Conservation (phyloP, 805 yeast genomes). For the Cyberlindnera meyerae region DNA sequence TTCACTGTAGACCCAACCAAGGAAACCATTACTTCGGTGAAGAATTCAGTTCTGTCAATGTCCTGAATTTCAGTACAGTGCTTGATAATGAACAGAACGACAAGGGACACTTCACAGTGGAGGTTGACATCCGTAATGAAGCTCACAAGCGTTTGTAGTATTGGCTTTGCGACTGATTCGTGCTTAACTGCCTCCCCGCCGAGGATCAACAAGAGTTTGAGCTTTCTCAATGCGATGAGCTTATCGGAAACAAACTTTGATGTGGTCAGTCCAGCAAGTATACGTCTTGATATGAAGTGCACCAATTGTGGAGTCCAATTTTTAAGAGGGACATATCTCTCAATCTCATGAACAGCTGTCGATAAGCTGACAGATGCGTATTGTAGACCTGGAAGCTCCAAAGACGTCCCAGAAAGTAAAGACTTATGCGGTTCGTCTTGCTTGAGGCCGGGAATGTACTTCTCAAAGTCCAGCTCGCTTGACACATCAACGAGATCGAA, state of each 20-base stretch:
- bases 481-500: slow-evolving; percentile 38
- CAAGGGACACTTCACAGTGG: slow-evolving; percentile 24
- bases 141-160: slow-evolving; percentile 12
- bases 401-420: slow-evolving; percentile 7
- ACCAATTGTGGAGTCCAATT: slow-evolving; percentile 34
- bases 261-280: slow-evolving; percentile 24
- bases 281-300: slow-evolving; percentile 35
- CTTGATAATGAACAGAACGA: slow-evolving; percentile 24
- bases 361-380: slow-evolving; percentile 12
- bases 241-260: slow-evolving; percentile 25
- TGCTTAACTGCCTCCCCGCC: slow-evolving; percentile 19
- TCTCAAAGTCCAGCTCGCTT: slow-evolving; percentile 22
- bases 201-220: slow-evolving; percentile 33
- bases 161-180: slow-evolving; percentile 19
- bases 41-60: slow-evolving; percentile 1
- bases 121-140: slow-evolving; percentile 19
- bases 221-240: slow-evolving; percentile 28
- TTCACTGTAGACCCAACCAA: slow-evolving; percentile 16
- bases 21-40: slow-evolving; percentile 19
- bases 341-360: slow-evolving; percentile 15
- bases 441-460: slow-evolving; percentile 12
- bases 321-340: slow-evolving; percentile 2
- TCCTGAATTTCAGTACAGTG: slow-evolving; percentile 1
- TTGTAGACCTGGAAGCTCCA: slow-evolving; percentile 5
- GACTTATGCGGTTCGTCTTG: neutral